Evolutionary conservation across 2,329 filamentous ascomycete genomes (phyloP).

Genomic region (Thyridium curvatum): DNA sequence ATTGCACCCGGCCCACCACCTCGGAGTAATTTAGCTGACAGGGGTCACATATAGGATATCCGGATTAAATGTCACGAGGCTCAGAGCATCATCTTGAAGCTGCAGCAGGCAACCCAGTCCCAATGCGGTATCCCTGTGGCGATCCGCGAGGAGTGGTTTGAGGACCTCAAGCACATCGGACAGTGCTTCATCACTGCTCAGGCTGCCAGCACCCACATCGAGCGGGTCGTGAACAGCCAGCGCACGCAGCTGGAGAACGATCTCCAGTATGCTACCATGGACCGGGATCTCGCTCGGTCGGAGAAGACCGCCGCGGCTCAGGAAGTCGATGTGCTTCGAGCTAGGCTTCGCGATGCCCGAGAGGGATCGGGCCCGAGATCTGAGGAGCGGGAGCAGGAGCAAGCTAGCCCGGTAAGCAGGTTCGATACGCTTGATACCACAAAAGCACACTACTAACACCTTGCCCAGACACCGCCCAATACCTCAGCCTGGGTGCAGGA

Average conservation of each 20-base stretch:
- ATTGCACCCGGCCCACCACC: no score
- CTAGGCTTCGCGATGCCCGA: slow-evolving; percentile 1
- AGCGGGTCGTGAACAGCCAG: slow-evolving; percentile 8
- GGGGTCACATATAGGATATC: slow-evolving; percentile 11
- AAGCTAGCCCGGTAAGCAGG: no score
- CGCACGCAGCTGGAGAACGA: slow-evolving; percentile 7
- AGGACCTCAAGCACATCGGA: slow-evolving; percentile 8
- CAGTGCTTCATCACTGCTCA: slow-evolving; percentile 13
- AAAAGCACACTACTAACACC: no score
- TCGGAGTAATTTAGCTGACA: no score
- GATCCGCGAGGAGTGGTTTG: slow-evolving; percentile 7
- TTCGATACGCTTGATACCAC: no score
- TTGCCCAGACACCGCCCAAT: no score
- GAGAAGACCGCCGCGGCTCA: slow-evolving; percentile 5
- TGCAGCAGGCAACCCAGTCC: slow-evolving; percentile 11
- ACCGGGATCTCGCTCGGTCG: slow-evolving; percentile 3
- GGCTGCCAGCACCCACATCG: slow-evolving; percentile 7
- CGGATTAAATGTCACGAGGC: slow-evolving; percentile 9
- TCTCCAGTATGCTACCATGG: slow-evolving; percentile 7
- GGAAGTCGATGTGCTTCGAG: slow-evolving; percentile 8
- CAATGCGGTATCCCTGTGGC: slow-evolving; percentile 8
- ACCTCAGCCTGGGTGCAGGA: no score
- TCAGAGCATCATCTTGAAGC: slow-evolving; percentile 11
- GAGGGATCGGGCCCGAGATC: not conserved
- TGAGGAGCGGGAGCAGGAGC: no score